Conservation (phyloP, 164 flowering plant genomes). For the Warburgia ugandensis region DNA sequence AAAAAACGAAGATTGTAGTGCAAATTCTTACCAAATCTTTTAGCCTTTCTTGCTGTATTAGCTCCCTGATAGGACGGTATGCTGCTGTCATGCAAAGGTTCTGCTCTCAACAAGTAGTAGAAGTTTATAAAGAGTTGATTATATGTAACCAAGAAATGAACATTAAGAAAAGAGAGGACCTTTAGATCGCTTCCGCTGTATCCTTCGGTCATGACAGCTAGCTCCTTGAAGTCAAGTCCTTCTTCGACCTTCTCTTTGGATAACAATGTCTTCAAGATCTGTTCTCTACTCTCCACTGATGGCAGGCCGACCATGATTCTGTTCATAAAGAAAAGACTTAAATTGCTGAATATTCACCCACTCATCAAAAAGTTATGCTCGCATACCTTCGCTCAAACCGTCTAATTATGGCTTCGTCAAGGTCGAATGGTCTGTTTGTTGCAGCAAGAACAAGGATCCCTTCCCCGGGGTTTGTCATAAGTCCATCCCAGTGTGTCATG, state of each 20-base stretch:
- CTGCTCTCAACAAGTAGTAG: slow-evolving; percentile 36
- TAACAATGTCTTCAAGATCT: slow-evolving; percentile 64
- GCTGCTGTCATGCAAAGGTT: slow-evolving; percentile 91
- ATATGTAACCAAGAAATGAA: neutral
- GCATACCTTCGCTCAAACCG: slow-evolving; percentile 88
- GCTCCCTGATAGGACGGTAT: slow-evolving; percentile 89
- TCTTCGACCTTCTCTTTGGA: slow-evolving; percentile 67
- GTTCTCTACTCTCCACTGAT: slow-evolving; percentile 59
- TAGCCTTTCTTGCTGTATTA: slow-evolving; percentile 71
- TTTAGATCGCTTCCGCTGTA: slow-evolving; percentile 91
- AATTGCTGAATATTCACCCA: neutral
- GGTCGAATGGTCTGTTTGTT: slow-evolving; percentile 95
- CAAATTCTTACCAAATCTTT: slow-evolving; percentile 54
- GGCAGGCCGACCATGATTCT: slow-evolving; percentile 96
- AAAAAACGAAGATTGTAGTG: no score
- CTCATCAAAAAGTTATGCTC: neutral
- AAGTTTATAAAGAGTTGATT: slow-evolving; percentile 3
- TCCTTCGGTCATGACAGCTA: slow-evolving; percentile 91
- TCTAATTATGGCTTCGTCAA: slow-evolving; percentile 95
- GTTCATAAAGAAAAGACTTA: slow-evolving; percentile 7
- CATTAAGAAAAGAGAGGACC: slow-evolving; percentile 31
- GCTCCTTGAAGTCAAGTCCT: slow-evolving; percentile 65
- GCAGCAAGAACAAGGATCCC: slow-evolving; percentile 92
- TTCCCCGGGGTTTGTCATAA: slow-evolving; percentile 70
- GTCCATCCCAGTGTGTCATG: slow-evolving; percentile 98